Evolutionary conservation across 1,284 basidiomycete genomes (phyloP).

Genomic region (Malassezia brasiliensis): DNA sequence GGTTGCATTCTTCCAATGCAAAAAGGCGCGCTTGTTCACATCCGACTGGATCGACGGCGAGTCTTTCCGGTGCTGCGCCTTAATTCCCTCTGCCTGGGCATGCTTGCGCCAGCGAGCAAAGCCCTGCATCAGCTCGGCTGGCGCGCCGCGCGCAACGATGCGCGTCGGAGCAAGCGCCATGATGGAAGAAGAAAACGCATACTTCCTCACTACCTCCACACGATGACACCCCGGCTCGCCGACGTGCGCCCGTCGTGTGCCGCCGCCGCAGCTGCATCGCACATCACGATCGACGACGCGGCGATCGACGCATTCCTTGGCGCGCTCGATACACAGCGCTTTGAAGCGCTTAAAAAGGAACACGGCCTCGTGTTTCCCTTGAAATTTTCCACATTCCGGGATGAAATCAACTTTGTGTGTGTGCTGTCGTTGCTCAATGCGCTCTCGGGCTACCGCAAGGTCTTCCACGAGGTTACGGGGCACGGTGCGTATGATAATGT

Average conservation of each 20-base stretch:
- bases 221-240: conserved; percentile 15
- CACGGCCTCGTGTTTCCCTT: conserved; percentile 39
- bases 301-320: conserved; percentile 27
- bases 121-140: conserved; percentile 6
- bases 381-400: conserved; percentile 22
- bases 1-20: conserved; percentile 13
- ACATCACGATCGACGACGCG: conserved; percentile 11
- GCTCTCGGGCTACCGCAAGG: conserved; percentile 31
- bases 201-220: conserved; percentile 4
- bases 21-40: conserved; percentile 7
- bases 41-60: conserved; percentile 1
- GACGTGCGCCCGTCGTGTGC: conserved; percentile 18
- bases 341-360: conserved; percentile 17
- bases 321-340: conserved; percentile 13
- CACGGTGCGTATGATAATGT: conserved; percentile 36
- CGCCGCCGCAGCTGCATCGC: not conserved
- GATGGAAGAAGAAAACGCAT: conserved; percentile 3
- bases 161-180: conserved; percentile 11
- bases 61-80: not conserved
- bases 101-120: conserved; percentile 3
- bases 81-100: not conserved
- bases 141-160: conserved; percentile 5
- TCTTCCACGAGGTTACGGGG: conserved; percentile 31
- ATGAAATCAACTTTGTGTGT: conserved; percentile 38
- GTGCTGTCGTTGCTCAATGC: conserved; percentile 38